Evolutionary conservation across 257 asterid genomes (phyloP).

Genomic region (Catharanthus roseus): DNA sequence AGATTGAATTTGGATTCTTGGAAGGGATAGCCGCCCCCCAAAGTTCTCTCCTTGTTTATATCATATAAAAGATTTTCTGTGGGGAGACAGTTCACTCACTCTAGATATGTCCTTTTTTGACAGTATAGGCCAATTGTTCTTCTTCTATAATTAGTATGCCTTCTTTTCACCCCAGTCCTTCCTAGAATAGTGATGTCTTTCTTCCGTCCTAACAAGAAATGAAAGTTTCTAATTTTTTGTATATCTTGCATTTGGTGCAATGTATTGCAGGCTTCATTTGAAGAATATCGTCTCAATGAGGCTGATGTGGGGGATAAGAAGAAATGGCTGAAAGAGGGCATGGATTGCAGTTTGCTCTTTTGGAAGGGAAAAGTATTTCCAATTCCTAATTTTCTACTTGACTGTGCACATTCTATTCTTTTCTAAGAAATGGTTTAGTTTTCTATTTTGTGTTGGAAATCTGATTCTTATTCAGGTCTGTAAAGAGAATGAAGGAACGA

Average conservation of each 20-base stretch:
- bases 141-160: not conserved
- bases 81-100: not conserved
- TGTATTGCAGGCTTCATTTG: slow-evolving; percentile 63
- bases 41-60: not conserved
- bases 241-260: slow-evolving; percentile 3
- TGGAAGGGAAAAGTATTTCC: slow-evolving; percentile 75
- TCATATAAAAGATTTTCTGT: not conserved
- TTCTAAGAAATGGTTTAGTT: not conserved
- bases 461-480: not conserved
- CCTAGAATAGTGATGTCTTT: not conserved
- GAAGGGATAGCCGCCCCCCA: too few relatives aligned
- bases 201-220: not conserved
- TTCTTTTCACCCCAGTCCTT: not conserved
- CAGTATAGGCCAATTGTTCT: not conserved
- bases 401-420: not conserved
- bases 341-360: slow-evolving; percentile 92
- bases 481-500: not conserved
- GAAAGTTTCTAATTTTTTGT: slow-evolving; percentile 7
- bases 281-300: slow-evolving; percentile 81
- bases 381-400: slow-evolving; percentile 7
- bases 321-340: slow-evolving; percentile 98
- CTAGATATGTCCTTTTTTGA: not conserved
- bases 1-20: not conserved
- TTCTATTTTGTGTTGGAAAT: not conserved
- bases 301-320: slow-evolving; percentile 83